These are phyloP conservation scores for Rubroboletus pulcherrimus DNA, from an alignment of 768 basidiomycete genomes.

Conservation along the genomic window DNA sequence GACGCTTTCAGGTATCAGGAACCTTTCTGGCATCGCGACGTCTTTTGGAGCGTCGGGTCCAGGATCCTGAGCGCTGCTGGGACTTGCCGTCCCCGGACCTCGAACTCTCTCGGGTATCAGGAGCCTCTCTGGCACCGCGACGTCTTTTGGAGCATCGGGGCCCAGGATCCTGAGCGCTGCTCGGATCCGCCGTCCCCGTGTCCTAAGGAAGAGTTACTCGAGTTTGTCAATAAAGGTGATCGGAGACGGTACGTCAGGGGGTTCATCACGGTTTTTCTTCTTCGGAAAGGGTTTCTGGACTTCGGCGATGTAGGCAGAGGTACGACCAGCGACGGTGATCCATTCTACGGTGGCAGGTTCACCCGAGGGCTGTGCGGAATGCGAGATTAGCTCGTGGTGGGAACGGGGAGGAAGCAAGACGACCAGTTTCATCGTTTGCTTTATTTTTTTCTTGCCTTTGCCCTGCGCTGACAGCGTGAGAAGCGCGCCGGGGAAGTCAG, in stretches of 20 bases:
- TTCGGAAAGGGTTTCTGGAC: conserved; percentile 43
- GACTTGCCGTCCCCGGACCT: not conserved
- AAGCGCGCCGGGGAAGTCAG: not conserved
- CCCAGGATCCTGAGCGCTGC: not conserved
- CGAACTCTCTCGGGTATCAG: not conserved
- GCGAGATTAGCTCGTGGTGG: conserved; percentile 1
- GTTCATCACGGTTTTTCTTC: not conserved
- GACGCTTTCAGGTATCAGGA: not conserved
- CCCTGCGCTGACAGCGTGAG: conserved; percentile 36
- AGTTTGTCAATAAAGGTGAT: not conserved
- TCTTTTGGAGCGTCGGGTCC: conserved; percentile 6
- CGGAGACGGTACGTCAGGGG: not conserved
- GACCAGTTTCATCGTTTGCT: conserved; percentile 47
- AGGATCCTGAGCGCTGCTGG: not conserved
- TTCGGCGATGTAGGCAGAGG: conserved; percentile 67
- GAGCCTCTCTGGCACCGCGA: not conserved
- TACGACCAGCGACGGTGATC: conserved; percentile 72
- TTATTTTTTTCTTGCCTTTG: conserved; percentile 54
- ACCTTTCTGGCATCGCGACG: not conserved
- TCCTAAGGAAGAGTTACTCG: conserved; percentile 1
- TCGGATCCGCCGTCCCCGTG: not conserved
- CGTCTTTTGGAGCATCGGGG: conserved; percentile 8
- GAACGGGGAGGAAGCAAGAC: not conserved
- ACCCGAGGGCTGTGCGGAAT: conserved; percentile 55
- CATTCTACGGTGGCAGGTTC: conserved; percentile 69